Percentiles rank a stretch among this genome's conserved stretches.
phyloP scores from a whole-genome alignment of 305 asterid species.

The Fraxinus nigra region DNA sequence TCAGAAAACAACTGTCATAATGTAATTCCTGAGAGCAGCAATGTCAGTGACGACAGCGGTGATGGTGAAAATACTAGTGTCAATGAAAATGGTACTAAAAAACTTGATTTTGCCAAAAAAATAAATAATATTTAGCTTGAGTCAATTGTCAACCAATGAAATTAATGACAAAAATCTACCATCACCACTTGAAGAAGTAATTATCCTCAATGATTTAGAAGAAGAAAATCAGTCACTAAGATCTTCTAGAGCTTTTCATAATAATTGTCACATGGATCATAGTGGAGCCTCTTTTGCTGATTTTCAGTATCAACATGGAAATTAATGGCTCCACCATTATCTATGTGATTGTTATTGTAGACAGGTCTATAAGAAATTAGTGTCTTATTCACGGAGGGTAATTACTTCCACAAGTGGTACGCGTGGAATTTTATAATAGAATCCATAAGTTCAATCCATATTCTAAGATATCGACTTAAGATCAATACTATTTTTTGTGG shows the following conservation, averaged over 20 bases:
- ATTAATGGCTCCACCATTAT: not conserved
- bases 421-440: not conserved
- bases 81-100: slow-evolving; percentile 69
- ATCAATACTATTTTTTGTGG: not conserved
- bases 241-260: slow-evolving; percentile 37
- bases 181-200: slow-evolving; percentile 53
- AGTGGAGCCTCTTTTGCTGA: slow-evolving; percentile 42
- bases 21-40: slow-evolving; percentile 78
- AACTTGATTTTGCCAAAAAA: slow-evolving; percentile 47
- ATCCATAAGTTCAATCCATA: not conserved
- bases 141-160: slow-evolving; percentile 40
- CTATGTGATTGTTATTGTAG: not conserved
- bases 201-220: slow-evolving; percentile 82
- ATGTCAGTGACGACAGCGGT: slow-evolving; percentile 59
- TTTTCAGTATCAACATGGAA: slow-evolving; percentile 16
- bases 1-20: slow-evolving; percentile 25
- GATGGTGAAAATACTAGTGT: slow-evolving; percentile 87
- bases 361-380: not conserved
- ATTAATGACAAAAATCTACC: slow-evolving; percentile 36
- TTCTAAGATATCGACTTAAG: not conserved
- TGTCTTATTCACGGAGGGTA: not conserved
- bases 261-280: slow-evolving; percentile 35
- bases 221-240: slow-evolving; percentile 54
- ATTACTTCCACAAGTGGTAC: not conserved
- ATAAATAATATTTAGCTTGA: slow-evolving; percentile 60